Conservation (phyloP, 768 basidiomycete species). For the Lactarius trivialis region DNA sequence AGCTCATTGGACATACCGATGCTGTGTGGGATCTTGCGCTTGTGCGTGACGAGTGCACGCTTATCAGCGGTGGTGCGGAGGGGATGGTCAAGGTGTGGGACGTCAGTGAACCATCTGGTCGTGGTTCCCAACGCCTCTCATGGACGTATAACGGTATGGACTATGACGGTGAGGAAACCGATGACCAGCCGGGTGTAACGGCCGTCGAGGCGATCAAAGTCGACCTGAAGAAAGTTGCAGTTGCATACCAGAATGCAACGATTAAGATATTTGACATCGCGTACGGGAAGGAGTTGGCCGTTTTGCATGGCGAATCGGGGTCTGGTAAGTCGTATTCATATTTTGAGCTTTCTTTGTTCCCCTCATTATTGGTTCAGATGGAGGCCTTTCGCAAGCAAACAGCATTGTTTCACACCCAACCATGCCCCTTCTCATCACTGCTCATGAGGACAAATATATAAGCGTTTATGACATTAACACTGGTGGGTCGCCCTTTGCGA, state of each 20-base stretch:
- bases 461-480: slow-evolving; percentile 80
- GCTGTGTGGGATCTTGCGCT: slow-evolving; percentile 94
- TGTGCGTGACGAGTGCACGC: slow-evolving; percentile 71
- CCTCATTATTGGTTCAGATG: slow-evolving; percentile 43
- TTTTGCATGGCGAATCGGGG: slow-evolving; percentile 34
- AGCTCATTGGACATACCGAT: slow-evolving; percentile 89
- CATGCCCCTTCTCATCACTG: slow-evolving; percentile 80
- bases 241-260: slow-evolving; percentile 83
- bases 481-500: slow-evolving; percentile 41
- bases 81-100: slow-evolving; percentile 94
- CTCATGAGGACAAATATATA: slow-evolving; percentile 91
- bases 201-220: slow-evolving; percentile 77
- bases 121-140: slow-evolving; percentile 57
- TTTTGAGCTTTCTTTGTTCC: neutral
- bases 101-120: slow-evolving; percentile 56
- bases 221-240: slow-evolving; percentile 80
- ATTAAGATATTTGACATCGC: slow-evolving; percentile 92
- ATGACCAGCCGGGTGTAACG: slow-evolving; percentile 61
- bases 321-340: slow-evolving; percentile 9
- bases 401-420: slow-evolving; percentile 86
- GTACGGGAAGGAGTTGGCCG: slow-evolving; percentile 68
- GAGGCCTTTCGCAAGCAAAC: slow-evolving; percentile 77
- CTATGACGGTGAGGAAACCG: slow-evolving; percentile 34
- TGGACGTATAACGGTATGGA: slow-evolving; percentile 79
- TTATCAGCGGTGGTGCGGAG: slow-evolving; percentile 89